A percentile compares a stretch with the other conserved stretches of the same genome.
phyloP scores from a whole-genome alignment of 306 rosid species.

The Benincasa hispida region DNA sequence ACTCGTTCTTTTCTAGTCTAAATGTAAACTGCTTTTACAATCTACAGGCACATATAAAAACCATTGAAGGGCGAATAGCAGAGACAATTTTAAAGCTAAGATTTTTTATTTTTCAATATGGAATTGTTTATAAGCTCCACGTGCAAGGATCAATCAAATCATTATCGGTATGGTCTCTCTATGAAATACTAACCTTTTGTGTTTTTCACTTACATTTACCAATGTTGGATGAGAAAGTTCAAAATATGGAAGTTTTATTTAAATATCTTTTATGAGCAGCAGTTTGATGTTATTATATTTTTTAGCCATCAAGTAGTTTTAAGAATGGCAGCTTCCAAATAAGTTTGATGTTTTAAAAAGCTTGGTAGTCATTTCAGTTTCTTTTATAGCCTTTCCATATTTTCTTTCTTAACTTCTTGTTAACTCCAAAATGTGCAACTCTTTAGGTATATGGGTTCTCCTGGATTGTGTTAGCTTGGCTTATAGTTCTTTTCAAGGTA shows the following conservation, averaged over 20 bases:
- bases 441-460: slow-evolving; percentile 76
- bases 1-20: background rate
- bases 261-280: background rate
- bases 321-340: background rate
- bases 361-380: background rate
- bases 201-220: background rate
- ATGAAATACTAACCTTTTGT: background rate
- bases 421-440: background rate
- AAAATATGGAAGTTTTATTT: background rate
- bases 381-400: background rate
- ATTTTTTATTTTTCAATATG: slow-evolving; percentile 92
- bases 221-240: background rate
- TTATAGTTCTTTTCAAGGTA: slow-evolving; percentile 88
- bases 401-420: background rate
- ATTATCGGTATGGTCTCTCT: slow-evolving; percentile 47
- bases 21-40: background rate
- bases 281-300: background rate
- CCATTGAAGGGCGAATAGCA: slow-evolving; percentile 55
- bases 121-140: slow-evolving; percentile 74
- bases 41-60: slow-evolving; percentile 70
- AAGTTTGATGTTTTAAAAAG: background rate
- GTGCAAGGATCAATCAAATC: slow-evolving; percentile 51
- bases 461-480: slow-evolving; percentile 62
- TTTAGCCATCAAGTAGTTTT: background rate
- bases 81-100: slow-evolving; percentile 80